These are phyloP conservation scores for Funneliformis mosseae DNA, from an alignment of 192 early-diverging fungal species.

Conservation along the genomic window DNA sequence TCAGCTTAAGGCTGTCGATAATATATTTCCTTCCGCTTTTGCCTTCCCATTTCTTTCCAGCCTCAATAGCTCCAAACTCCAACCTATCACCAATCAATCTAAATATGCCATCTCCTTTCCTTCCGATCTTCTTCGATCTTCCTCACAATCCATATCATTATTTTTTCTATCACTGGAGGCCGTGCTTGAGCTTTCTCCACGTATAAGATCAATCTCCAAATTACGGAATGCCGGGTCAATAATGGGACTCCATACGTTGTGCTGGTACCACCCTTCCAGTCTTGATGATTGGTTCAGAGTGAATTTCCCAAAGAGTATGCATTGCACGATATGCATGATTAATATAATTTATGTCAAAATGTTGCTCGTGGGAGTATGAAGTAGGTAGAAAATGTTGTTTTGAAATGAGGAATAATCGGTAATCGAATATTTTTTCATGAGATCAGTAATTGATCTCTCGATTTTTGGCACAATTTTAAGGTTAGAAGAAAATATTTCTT, in stretches of 20 bases:
- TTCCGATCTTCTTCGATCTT: constrained; percentile 19
- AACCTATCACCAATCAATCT: constrained; percentile 20
- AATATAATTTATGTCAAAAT: constrained; percentile 31
- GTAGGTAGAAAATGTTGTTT: neutral
- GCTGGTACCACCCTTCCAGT: constrained; percentile 4
- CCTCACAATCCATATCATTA: neutral
- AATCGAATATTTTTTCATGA: neutral
- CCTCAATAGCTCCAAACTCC: constrained; percentile 7
- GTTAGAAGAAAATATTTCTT: constrained; percentile 3
- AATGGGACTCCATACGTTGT: neutral
- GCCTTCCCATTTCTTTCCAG: neutral
- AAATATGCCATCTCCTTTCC: constrained; percentile 27
- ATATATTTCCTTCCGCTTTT: constrained; percentile 23
- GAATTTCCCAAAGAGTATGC: constrained; percentile 22
- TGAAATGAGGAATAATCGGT: neutral
- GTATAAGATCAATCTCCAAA: constrained; percentile 17
- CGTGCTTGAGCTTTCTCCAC: neutral
- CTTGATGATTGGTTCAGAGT: constrained; percentile 8
- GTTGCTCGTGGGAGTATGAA: constrained; percentile 20
- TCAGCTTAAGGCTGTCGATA: constrained; percentile 14
- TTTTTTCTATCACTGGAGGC: constrained; percentile 11
- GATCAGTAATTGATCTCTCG: neutral
- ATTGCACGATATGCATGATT: constrained; percentile 27
- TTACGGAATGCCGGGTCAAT: constrained; percentile 22
- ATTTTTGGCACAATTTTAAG: neutral